These are phyloP conservation scores for Austroboletus niveus DNA, from an alignment of 1,284 basidiomycete genomes.

Conservation along the genomic window DNA sequence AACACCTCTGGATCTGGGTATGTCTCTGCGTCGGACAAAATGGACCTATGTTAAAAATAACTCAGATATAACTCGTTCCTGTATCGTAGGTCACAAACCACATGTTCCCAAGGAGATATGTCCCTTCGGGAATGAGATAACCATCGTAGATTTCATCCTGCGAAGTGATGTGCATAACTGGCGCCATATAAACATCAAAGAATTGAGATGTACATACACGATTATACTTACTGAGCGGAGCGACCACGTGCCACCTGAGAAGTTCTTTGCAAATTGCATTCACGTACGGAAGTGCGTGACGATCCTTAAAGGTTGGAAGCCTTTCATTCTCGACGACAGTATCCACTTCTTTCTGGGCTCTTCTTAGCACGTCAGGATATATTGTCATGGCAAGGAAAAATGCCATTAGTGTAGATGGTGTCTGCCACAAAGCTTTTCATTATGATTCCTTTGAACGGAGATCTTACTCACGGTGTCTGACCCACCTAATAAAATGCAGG, in stretches of 20 bases:
- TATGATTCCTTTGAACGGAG: background rate
- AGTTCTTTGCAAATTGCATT: background rate
- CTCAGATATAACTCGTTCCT: background rate
- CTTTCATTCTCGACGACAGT: background rate
- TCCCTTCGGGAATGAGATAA: background rate
- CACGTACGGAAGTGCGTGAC: background rate
- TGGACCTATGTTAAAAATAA: slow-evolving; percentile 3
- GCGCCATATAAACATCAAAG: slow-evolving; percentile 12
- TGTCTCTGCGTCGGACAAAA: slow-evolving; percentile 8
- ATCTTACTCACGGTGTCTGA: slow-evolving; percentile 11
- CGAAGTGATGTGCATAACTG: background rate
- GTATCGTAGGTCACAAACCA: slow-evolving; percentile 7
- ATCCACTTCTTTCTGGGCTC: background rate
- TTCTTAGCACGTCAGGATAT: background rate
- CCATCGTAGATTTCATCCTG: slow-evolving; percentile 9
- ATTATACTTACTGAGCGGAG: background rate
- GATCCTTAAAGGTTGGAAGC: background rate
- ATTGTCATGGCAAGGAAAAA: background rate
- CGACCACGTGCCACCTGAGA: background rate
- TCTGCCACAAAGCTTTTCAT: slow-evolving; percentile 16
- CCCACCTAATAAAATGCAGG: slow-evolving; percentile 12
- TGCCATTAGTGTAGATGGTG: slow-evolving; percentile 35
- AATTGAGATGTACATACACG: background rate
- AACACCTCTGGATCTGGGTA: slow-evolving; percentile 16
- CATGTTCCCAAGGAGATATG: background rate